Evolutionary conservation across 2,329 filamentous ascomycete genomes (phyloP), one percentile per base, ranked within the genome.

Genomic region (Penicillium psychrosexuale): DNA sequence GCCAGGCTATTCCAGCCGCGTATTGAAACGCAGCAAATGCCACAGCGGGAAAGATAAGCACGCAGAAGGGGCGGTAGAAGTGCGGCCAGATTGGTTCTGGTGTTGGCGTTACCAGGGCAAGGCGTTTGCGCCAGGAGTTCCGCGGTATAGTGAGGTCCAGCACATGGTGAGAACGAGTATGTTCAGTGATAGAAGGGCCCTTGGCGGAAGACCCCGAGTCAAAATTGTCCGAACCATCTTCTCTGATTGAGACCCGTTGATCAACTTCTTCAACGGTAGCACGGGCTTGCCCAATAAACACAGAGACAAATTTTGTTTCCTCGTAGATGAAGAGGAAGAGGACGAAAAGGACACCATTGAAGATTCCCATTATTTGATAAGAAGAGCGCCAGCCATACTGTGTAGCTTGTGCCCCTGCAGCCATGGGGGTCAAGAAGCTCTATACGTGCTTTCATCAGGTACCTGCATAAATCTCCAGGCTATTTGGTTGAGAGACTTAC

Each of bases 1-100:
- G 61, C 69, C 70, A 73, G n/a, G 65, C 69, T 2, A 77, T 66
- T 0, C 72, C 63, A 0, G 67, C 68, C 3, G 73, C 75, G 40
- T 76, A 77, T 43, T 77, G 72, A 0, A 78, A 24, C 0, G 67
- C 72, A 0, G 71, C 72, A 47, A 74, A 77, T 24, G 74, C 45
- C 9, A 78, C 70, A 0, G 75, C 72, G 1, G 76, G 76, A 11
- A 78, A 75, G 22, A 61, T 55, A 3, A 75, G 58, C 1, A 70
- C 62, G 13, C 62, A 48, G 47, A 72, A 67, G 0, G 71, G 71
- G 12, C 69, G 67, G 34, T 68, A 69, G 42, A 64, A 68, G 30
- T 70, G 65, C 17, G 64, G 64, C 68, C 62, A 69, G 27, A 71
- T 63, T 1, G 69, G 39, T 7, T 67, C 65, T 1, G 62, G 49